Conservation (phyloP, 2,329 filamentous ascomycete species). For the Dendrostoma leiphaemia region DNA sequence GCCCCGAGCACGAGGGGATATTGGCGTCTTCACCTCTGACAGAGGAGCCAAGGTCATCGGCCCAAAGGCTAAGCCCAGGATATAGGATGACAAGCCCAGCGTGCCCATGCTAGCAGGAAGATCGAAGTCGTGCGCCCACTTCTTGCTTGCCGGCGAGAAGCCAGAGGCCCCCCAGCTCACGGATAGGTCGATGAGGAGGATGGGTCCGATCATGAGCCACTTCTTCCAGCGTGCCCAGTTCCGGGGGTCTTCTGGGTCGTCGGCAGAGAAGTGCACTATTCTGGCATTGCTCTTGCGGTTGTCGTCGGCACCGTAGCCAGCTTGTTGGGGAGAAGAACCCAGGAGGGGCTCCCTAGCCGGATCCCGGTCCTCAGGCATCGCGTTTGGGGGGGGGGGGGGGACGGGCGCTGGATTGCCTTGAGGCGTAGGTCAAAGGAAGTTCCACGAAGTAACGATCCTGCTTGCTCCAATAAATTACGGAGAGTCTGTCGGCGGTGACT, state of each 20-base stretch:
- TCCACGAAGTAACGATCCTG: too few species aligned
- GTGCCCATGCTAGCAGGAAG: constrained; percentile 39
- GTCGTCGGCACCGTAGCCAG: background rate
- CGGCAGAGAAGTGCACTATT: constrained; percentile 19
- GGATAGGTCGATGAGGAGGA: constrained; percentile 30
- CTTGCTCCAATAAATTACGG: too few species aligned
- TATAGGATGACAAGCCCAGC: constrained; percentile 43
- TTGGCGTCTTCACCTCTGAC: constrained; percentile 5
- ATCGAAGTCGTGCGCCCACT: constrained; percentile 39
- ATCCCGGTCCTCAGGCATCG: background rate
- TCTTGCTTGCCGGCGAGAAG: constrained; percentile 40
- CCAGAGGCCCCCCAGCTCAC: constrained; percentile 45
- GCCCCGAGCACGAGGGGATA: too few species aligned
- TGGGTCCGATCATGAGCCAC: constrained; percentile 30
- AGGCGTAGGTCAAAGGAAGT: too few species aligned
- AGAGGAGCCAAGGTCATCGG: constrained; percentile 32
- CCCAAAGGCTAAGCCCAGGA: constrained; percentile 42
- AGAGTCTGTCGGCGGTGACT: too few species aligned
- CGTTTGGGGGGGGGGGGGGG: background rate
- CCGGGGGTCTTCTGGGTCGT: constrained; percentile 27
- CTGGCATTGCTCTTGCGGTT: background rate
- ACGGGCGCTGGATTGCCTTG: too few species aligned
- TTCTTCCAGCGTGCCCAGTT: constrained; percentile 33
- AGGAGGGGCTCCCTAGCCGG: constrained; percentile 7
- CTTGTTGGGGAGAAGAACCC: background rate